Conservation (phyloP, 2,329 filamentous ascomycete genomes). For the Ophiosphaerella korrae region DNA sequence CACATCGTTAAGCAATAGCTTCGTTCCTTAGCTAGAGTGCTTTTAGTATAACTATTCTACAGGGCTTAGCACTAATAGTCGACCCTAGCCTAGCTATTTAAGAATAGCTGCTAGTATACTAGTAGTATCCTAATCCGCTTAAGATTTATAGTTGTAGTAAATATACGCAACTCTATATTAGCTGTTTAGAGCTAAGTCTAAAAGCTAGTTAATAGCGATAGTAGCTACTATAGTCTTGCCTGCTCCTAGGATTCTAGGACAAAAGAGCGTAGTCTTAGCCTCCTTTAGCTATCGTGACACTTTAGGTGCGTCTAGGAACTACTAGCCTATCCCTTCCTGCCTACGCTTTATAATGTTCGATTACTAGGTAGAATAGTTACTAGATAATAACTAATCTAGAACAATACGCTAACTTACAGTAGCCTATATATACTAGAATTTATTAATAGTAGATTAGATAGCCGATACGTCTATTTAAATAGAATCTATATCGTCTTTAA, state of each 20-base stretch:
- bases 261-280: constrained; percentile 17
- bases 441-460: no score
- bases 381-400: no score
- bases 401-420: constrained; percentile 18
- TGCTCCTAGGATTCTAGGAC: constrained; percentile 32
- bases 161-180: constrained; percentile 52
- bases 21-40: constrained; percentile 5
- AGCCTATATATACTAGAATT: constrained; percentile 7
- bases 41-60: constrained; percentile 7
- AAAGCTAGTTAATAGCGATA: constrained; percentile 22
- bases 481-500: no score
- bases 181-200: constrained; percentile 8
- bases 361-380: constrained; percentile 18
- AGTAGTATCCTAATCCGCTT: constrained; percentile 42
- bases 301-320: constrained; percentile 12
- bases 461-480: no score
- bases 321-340: no score
- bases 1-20: constrained; percentile 14
- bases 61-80: neutral
- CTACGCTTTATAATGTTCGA: constrained; percentile 11
- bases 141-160: constrained; percentile 52
- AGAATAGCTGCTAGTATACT: constrained; percentile 15
- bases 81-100: constrained; percentile 14
- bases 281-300: constrained; percentile 15
- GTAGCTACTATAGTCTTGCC: constrained; percentile 38